Evolutionary conservation across 164 flowering plant genomes (phyloP).

Genomic region (Litsea cubeba): DNA sequence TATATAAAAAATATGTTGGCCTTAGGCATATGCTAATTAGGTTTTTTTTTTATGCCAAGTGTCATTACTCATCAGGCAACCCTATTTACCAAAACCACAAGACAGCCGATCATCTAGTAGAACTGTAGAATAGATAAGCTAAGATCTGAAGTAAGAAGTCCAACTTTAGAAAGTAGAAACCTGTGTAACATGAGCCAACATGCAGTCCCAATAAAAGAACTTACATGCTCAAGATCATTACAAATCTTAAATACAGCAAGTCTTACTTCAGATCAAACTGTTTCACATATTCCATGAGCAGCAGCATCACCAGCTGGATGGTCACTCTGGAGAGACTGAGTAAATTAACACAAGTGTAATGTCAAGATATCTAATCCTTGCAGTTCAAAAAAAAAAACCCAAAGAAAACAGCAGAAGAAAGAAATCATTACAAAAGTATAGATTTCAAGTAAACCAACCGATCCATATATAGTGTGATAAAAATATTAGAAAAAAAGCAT

Average conservation of each 20-base stretch:
- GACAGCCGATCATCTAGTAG: no score
- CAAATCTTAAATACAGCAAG: constrained; percentile 63
- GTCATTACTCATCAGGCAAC: no score
- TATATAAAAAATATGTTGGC: no score
- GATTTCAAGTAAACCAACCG: no score
- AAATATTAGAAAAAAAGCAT: not conserved
- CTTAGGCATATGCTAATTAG: no score
- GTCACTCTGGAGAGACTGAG: constrained; percentile 30
- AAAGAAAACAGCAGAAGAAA: no score
- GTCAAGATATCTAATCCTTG: constrained; percentile 4
- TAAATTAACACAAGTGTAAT: not conserved
- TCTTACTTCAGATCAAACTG: constrained; percentile 59
- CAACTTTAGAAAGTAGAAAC: not conserved
- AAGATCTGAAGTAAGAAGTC: not conserved
- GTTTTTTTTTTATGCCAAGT: no score
- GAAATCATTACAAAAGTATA: no score
- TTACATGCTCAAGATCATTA: constrained; percentile 48
- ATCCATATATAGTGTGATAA: no score
- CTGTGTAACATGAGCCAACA: no score
- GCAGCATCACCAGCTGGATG: constrained; percentile 22
- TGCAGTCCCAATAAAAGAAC: constrained; percentile 12
- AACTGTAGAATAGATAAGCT: not conserved
- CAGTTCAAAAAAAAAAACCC: no score
- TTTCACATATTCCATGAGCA: constrained; percentile 43
- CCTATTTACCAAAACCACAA: no score